Percentiles rank a stretch among this genome's conserved stretches.
Conservation (phyloP, 805 yeast genomes). For the Starmerella gropengiesseri region DNA sequence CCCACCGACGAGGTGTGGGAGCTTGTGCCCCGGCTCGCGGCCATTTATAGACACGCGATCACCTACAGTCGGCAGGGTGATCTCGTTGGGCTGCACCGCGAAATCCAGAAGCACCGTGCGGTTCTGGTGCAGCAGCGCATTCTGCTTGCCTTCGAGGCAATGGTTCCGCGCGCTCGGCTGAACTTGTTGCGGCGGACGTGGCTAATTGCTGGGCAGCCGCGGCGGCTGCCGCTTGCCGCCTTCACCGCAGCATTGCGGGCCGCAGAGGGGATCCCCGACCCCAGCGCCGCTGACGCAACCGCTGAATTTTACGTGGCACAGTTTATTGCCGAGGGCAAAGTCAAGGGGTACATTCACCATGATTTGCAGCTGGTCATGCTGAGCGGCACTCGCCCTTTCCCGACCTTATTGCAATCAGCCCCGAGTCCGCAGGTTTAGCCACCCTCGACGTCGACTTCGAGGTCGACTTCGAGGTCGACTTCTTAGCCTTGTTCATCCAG, state of each 20-base stretch:
- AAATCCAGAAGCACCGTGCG: conserved; percentile 6
- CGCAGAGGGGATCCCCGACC: conserved; percentile 1
- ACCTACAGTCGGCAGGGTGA: conserved; percentile 15
- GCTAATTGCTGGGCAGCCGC: conserved; percentile 13
- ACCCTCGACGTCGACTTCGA: too few relatives aligned
- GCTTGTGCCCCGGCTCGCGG: conserved; percentile 11
- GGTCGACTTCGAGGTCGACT: too few relatives aligned
- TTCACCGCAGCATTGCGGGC: conserved; percentile 11
- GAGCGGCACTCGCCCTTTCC: conserved; percentile 22
- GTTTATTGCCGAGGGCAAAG: conserved; percentile 18
- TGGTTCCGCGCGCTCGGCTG: conserved; percentile 12
- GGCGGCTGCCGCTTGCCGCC: conserved; percentile 13
- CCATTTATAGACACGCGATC: conserved; percentile 16
- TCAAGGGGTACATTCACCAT: conserved; percentile 23
- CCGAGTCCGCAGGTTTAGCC: too few relatives aligned
- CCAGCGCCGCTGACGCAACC: not conserved
- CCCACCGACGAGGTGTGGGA: conserved; percentile 18
- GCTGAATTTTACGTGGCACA: conserved; percentile 21
- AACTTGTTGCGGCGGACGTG: conserved; percentile 18
- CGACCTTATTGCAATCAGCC: conserved; percentile 9
- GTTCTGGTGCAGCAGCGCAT: conserved; percentile 17
- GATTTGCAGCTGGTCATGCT: conserved; percentile 18
- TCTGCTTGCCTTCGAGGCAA: conserved; percentile 15
- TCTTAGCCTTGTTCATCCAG: too few relatives aligned
- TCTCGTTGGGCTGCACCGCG: not conserved